These are phyloP conservation scores for Talaromyces atroroseus DNA, from an alignment of 2,329 filamentous ascomycete species.

Conservation along the genomic window DNA sequence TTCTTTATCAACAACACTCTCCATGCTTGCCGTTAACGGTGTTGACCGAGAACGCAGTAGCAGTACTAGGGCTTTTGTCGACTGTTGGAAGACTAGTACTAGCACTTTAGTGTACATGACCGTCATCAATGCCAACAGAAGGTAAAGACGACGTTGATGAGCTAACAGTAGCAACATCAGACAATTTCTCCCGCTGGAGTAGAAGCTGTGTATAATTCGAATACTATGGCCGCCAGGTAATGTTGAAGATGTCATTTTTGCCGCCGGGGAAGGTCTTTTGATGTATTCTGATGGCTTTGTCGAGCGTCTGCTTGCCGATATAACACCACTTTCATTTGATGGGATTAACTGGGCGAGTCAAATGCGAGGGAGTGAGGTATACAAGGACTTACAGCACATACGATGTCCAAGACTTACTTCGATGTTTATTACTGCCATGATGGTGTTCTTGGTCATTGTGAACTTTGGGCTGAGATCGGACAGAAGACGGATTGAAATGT, in stretches of 20 bases:
- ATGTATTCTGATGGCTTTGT: slow-evolving; percentile 35
- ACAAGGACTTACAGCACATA: slow-evolving; percentile 24
- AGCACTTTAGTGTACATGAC: too few relatives aligned
- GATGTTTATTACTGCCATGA: slow-evolving; percentile 15
- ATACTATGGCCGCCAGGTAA: slow-evolving; percentile 37
- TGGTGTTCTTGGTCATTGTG: background rate
- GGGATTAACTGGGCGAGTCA: too few relatives aligned
- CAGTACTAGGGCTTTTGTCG: slow-evolving; percentile 16
- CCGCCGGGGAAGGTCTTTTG: slow-evolving; percentile 37
- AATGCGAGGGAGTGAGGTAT: background rate
- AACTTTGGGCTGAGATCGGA: background rate
- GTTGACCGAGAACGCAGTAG: background rate
- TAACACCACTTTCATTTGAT: slow-evolving; percentile 31
- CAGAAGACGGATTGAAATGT: too few relatives aligned
- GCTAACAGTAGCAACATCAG: too few relatives aligned
- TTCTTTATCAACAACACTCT: slow-evolving; percentile 34
- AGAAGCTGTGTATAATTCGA: slow-evolving; percentile 26
- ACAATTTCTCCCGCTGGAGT: slow-evolving; percentile 22
- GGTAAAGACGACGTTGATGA: too few relatives aligned
- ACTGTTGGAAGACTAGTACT: slow-evolving; percentile 2
- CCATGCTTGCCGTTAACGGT: background rate
- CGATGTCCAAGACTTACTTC: slow-evolving; percentile 28
- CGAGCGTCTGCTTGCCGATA: slow-evolving; percentile 36
- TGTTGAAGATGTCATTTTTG: slow-evolving; percentile 28
- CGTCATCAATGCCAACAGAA: too few relatives aligned